Evolutionary conservation across 208 protist genomes (phyloP).

Genomic region (Kentomonas sorsogonicus): DNA sequence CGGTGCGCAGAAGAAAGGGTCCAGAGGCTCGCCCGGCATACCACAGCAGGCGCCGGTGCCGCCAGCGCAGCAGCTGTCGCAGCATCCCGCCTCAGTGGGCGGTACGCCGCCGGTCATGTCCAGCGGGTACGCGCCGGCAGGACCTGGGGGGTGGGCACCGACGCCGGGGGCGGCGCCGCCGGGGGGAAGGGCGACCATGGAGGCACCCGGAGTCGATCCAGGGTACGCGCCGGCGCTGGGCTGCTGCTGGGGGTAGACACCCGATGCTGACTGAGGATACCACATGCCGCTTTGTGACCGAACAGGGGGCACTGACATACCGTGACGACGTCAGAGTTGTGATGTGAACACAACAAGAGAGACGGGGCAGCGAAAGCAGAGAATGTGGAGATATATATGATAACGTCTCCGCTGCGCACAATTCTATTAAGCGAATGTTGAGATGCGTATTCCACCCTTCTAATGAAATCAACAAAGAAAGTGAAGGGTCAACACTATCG

Average conservation of each 20-base stretch:
- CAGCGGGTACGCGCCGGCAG: too few relatives aligned
- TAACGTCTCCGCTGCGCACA: too few relatives aligned
- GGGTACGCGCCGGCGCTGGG: slow-evolving; percentile 1
- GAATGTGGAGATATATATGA: too few relatives aligned
- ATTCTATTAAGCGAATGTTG: background rate
- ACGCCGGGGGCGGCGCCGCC: background rate
- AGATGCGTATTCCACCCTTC: background rate
- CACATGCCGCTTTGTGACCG: slow-evolving; percentile 22
- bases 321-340: too few relatives aligned
- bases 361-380: too few relatives aligned
- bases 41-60: slow-evolving; percentile 23
- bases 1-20: slow-evolving; percentile 57
- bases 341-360: too few relatives aligned
- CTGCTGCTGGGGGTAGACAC: background rate
- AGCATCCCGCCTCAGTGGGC: slow-evolving; percentile 17
- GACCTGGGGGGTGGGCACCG: background rate
- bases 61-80: slow-evolving; percentile 21
- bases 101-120: too few relatives aligned
- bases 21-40: slow-evolving; percentile 34
- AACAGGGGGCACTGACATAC: slow-evolving; percentile 9
- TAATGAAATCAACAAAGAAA: slow-evolving; percentile 2
- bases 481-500: too few relatives aligned
- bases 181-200: background rate
- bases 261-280: slow-evolving; percentile 26
- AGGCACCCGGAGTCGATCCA: background rate